Base-by-base conservation (phyloP, 2,329 filamentous ascomycete species). In the Lachnellula subtilissima region DNA sequence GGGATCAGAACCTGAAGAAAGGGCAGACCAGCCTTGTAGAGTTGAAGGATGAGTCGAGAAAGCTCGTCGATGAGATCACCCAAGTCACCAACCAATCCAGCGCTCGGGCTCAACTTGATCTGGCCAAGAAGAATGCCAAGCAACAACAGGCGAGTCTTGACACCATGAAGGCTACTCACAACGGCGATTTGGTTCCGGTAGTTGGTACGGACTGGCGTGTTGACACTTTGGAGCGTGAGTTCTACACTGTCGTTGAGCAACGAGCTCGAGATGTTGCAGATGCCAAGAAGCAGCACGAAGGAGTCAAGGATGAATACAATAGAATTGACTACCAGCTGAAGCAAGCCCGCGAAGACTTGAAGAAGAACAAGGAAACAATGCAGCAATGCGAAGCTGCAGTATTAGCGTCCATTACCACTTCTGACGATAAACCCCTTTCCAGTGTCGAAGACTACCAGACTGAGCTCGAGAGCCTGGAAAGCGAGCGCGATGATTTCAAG, bases 41-140 rank as follows among this genome's bases (percentile, higher is more conserved):
- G 45, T 73, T 95, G 1, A 91, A 97, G 65, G 83, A 81, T 19
- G 84, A 88, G 65, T 86, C 82, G 57, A 84, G 88, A 37, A 84
- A 79, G 62, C 78, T 97, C 28, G 86, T 87, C 46, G 76, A 80
- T n/a, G 93, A 97, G 68, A 81, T 97, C 37, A 81, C 91, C 8
- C 88, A 95, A 65, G 90, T 87, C 56, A 96, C 89, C 2, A 85
- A 86, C 55, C 82, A 89, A 55, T 91, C 91, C 5, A 85, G 87
- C 4, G 91, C 96, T 60, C 82, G 91, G 39, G 94, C 93, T 12
- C 87, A 89, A 64, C 79, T 99, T 11, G 89, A 96, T 55, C 85
- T 89, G 64, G 80, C 92, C 36, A 91, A 88, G 66, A 92, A 91
- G 64, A 89, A 96, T 67, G 73, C 91, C 28, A 82, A 83, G 60